Evolutionary conservation across 352 stramenopile genomes (phyloP).

Genomic region (Pythium myriotylum): DNA sequence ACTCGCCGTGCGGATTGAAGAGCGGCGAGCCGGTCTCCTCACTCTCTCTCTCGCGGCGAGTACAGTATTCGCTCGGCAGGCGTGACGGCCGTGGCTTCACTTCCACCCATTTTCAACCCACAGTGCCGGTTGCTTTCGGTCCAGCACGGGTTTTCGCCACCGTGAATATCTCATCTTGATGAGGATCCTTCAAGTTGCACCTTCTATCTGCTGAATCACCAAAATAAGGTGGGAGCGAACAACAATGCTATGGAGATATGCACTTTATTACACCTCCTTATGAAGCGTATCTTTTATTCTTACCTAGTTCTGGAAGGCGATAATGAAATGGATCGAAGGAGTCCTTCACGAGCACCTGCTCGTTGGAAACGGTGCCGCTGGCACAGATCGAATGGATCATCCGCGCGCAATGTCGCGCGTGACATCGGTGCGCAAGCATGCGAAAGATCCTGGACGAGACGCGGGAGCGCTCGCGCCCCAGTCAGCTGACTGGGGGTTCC

Average conservation of each 20-base stretch:
- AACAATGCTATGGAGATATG: background rate
- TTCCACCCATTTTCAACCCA: conserved; percentile 17
- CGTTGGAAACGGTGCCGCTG: conserved; percentile 9
- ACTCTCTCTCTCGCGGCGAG: too few species aligned
- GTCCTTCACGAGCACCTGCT: conserved; percentile 15
- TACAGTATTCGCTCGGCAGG: too few species aligned
- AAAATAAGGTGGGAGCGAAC: background rate
- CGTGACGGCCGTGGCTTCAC: conserved; percentile 7
- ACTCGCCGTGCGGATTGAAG: too few species aligned
- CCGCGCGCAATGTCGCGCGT: background rate
- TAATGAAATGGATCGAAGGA: conserved; percentile 1
- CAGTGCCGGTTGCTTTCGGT: conserved; percentile 8
- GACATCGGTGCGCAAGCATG: background rate
- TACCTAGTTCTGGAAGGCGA: background rate
- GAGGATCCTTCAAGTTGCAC: conserved; percentile 15
- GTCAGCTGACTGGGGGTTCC: background rate
- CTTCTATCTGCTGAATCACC: background rate
- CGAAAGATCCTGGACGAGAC: background rate
- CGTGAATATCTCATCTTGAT: conserved; percentile 12
- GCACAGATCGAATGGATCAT: conserved; percentile 4
- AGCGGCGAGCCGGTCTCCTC: too few species aligned
- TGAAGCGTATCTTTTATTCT: background rate
- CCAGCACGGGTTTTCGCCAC: conserved; percentile 6
- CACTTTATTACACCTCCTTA: background rate
- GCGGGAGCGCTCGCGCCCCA: conserved; percentile 1